Percentiles rank a stretch among this genome's conserved stretches.
phyloP scores from a whole-genome alignment of 805 yeast species.

The Suhomyces sp. region DNA sequence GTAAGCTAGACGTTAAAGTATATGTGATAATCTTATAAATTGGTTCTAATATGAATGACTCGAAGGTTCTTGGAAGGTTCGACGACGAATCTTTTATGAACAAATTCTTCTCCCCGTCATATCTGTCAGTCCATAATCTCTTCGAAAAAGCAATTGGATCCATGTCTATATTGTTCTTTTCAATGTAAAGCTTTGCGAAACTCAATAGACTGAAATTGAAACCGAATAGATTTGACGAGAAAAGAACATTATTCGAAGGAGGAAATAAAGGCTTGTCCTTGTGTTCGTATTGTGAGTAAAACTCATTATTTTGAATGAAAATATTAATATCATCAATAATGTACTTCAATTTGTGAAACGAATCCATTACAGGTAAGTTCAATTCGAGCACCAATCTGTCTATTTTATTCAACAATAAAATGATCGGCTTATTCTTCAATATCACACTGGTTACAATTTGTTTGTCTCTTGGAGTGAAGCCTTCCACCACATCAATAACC shows the following conservation, averaged over 20 bases:
- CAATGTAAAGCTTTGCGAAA: constrained; percentile 54
- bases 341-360: constrained; percentile 64
- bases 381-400: constrained; percentile 85
- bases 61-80: constrained; percentile 47
- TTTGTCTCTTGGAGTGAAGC: constrained; percentile 59
- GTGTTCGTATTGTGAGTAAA: constrained; percentile 25
- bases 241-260: constrained; percentile 61
- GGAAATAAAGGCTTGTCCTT: constrained; percentile 51
- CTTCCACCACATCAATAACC: constrained; percentile 85
- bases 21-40: constrained; percentile 71
- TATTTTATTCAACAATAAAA: constrained; percentile 71
- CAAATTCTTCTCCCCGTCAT: constrained; percentile 38
- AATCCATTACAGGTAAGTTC: constrained; percentile 69
- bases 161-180: constrained; percentile 5
- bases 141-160: constrained; percentile 38
- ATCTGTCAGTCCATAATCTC: constrained; percentile 80
- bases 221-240: constrained; percentile 65
- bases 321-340: constrained; percentile 65
- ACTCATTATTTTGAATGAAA: constrained; percentile 39
- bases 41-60: constrained; percentile 70
- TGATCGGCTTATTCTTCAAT: constrained; percentile 49
- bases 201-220: constrained; percentile 67
- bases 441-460: constrained; percentile 53
- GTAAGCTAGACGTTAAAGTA: constrained; percentile 52
- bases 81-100: constrained; percentile 41